phyloP scores from a whole-genome alignment of 2,329 filamentous ascomycete species.

The Fusarium irregulare region DNA sequence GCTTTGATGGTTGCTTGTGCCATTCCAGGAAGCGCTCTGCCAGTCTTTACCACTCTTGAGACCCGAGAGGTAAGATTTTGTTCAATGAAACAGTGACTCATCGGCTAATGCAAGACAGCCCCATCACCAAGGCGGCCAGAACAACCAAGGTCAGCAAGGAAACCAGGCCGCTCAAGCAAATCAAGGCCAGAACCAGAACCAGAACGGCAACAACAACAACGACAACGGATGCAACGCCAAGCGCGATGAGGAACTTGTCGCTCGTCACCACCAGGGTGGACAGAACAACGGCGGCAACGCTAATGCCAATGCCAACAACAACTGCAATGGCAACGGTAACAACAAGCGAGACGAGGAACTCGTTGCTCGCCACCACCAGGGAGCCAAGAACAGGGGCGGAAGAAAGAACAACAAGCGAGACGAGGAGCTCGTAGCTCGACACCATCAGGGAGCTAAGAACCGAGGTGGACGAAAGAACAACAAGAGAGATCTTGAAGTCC shows the following conservation, averaged over 20 bases:
- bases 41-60: slow-evolving; percentile 5
- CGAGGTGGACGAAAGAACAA: background rate
- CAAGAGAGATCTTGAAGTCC: background rate
- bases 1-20: slow-evolving; percentile 28
- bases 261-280: slow-evolving; percentile 12
- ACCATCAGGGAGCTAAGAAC: background rate
- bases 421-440: no score
- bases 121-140: slow-evolving; percentile 13
- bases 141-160: background rate
- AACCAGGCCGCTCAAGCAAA: slow-evolving; percentile 2
- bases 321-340: background rate
- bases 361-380: no score
- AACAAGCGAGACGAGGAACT: background rate
- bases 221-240: slow-evolving; percentile 16
- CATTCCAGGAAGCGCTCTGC: slow-evolving; percentile 19
- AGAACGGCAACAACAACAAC: background rate
- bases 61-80: slow-evolving; percentile 1
- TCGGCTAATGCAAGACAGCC: slow-evolving; percentile 5
- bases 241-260: slow-evolving; percentile 11
- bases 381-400: no score
- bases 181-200: slow-evolving; percentile 6
- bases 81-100: fast-evolving
- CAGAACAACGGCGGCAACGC: slow-evolving; percentile 6
- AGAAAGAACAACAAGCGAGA: no score
- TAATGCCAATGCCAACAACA: background rate